Percentiles rank a stretch among this genome's conserved stretches.
These are phyloP conservation scores for Yarrowia phangngaensis DNA, from an alignment of 805 yeast species.

Conservation along the genomic window DNA sequence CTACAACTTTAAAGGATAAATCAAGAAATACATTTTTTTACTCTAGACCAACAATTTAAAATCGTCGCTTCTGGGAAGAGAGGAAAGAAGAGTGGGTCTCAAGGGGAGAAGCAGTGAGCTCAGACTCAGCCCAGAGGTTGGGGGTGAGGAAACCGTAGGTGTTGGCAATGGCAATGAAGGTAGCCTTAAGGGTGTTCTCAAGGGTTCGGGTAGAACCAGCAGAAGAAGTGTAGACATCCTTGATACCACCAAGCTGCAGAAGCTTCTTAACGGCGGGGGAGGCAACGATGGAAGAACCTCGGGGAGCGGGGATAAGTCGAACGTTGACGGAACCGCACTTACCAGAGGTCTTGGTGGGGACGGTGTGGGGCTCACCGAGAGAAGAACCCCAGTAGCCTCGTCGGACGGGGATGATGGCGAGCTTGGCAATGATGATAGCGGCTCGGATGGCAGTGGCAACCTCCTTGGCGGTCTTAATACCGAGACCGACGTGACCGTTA, in stretches of 20 bases:
- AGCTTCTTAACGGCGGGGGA: conserved; percentile 99
- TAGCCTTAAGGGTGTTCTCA: conserved; percentile 99
- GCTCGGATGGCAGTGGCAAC: conserved; percentile 99
- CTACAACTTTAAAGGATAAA: too few species aligned
- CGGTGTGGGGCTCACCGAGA: conserved; percentile 99
- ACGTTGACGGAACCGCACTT: conserved; percentile 99
- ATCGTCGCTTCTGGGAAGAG: conserved; percentile 33
- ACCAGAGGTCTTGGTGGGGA: conserved; percentile 97
- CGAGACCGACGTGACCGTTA: conserved; percentile 99
- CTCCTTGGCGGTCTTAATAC: conserved; percentile 99
- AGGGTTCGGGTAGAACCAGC: conserved; percentile 99
- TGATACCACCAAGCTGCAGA: conserved; percentile 99
- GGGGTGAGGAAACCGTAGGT: conserved; percentile 99
- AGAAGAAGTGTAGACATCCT: conserved; percentile 98
- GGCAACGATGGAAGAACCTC: conserved; percentile 99
- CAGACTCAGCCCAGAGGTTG: conserved; percentile 90
- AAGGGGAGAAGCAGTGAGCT: conserved; percentile 86
- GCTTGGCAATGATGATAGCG: conserved; percentile 98
- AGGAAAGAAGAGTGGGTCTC: conserved; percentile 60
- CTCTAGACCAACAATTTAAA: conserved; percentile 31
- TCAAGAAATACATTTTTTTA: too few species aligned
- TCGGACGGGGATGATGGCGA: conserved; percentile 98
- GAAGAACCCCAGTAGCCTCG: conserved; percentile 99
- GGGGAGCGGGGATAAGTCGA: conserved; percentile 99
- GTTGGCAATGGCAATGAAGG: conserved; percentile 99